phyloP scores from a whole-genome alignment of 2,329 filamentous ascomycete genomes.

The Microdochium trichocladiopsis region DNA sequence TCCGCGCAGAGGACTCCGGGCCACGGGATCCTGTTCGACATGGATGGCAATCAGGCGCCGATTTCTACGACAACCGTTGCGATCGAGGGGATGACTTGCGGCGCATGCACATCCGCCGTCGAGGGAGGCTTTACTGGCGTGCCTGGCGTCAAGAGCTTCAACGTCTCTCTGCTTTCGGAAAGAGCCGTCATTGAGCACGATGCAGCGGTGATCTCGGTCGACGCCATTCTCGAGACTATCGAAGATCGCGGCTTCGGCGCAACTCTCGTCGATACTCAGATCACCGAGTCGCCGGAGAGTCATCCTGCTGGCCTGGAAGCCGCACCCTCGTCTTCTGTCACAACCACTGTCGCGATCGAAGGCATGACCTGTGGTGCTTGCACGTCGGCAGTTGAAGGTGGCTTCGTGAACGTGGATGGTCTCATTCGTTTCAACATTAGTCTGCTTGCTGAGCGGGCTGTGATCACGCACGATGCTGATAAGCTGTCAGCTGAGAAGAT shows the following conservation, averaged over 20 bases:
- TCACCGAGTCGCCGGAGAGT: constrained; percentile 30
- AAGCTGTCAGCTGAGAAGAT: constrained; percentile 69
- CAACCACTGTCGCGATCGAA: constrained; percentile 81
- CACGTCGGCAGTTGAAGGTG: constrained; percentile 82
- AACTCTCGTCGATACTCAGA: constrained; percentile 64
- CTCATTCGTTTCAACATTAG: constrained; percentile 90
- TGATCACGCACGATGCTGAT: constrained; percentile 73
- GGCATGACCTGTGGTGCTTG: constrained; percentile 98
- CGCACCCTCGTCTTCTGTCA: constrained; percentile 41
- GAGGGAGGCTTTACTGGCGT: constrained; percentile 74
- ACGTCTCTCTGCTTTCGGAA: constrained; percentile 77
- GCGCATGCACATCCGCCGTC: constrained; percentile 79
- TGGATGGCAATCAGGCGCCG: constrained; percentile 28
- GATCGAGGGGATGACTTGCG: constrained; percentile 86
- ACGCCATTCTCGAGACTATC: constrained; percentile 51
- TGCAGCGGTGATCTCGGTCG: constrained; percentile 40
- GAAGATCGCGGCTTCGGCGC: constrained; percentile 76
- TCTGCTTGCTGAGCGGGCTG: constrained; percentile 83
- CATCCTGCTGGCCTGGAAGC: constrained; percentile 15
- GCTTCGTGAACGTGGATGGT: constrained; percentile 71
- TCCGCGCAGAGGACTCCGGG: constrained; percentile 26
- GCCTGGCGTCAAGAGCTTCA: constrained; percentile 66
- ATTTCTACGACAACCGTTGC: constrained; percentile 67
- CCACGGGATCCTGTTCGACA: constrained; percentile 23
- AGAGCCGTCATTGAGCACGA: constrained; percentile 83